phyloP scores from a whole-genome alignment of 805 yeast species.

The Saturnispora diversa region DNA sequence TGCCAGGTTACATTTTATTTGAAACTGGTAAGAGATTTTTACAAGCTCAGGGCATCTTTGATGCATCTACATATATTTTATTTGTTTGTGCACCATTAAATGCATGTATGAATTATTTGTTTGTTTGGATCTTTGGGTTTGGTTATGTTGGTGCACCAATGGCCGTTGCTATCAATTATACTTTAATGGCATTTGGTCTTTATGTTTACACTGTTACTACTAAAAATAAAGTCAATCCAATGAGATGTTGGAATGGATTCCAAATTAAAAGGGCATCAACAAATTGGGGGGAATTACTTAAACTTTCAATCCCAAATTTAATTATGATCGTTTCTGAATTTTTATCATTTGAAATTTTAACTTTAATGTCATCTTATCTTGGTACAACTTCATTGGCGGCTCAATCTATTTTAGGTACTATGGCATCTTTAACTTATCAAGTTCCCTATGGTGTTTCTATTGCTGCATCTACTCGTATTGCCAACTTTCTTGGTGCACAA shows the following conservation, averaged over 20 bases:
- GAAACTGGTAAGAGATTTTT: constrained; percentile 68
- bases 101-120: constrained; percentile 53
- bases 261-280: constrained; percentile 31
- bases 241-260: constrained; percentile 33
- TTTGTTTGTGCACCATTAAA: constrained; percentile 68
- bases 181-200: constrained; percentile 57
- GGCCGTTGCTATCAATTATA: constrained; percentile 62
- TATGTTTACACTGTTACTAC: constrained; percentile 39
- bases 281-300: constrained; percentile 59
- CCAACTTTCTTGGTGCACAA: constrained; percentile 64
- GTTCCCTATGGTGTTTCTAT: constrained; percentile 70
- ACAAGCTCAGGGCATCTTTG: constrained; percentile 73
- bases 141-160: constrained; percentile 76
- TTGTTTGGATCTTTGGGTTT: constrained; percentile 61
- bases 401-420: constrained; percentile 62
- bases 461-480: constrained; percentile 69
- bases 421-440: constrained; percentile 62
- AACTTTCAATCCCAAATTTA: constrained; percentile 63
- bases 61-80: constrained; percentile 69
- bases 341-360: constrained; percentile 68
- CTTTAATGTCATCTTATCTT: constrained; percentile 58
- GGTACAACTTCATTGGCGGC: constrained; percentile 61
- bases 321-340: constrained; percentile 74
- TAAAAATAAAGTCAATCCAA: constrained; percentile 33
- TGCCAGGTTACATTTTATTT: constrained; percentile 60